A percentile compares a stretch with the other conserved stretches of the same genome.
Evolutionary conservation across 768 basidiomycete genomes (phyloP).

Genomic region (Pisolithus orientalis): DNA sequence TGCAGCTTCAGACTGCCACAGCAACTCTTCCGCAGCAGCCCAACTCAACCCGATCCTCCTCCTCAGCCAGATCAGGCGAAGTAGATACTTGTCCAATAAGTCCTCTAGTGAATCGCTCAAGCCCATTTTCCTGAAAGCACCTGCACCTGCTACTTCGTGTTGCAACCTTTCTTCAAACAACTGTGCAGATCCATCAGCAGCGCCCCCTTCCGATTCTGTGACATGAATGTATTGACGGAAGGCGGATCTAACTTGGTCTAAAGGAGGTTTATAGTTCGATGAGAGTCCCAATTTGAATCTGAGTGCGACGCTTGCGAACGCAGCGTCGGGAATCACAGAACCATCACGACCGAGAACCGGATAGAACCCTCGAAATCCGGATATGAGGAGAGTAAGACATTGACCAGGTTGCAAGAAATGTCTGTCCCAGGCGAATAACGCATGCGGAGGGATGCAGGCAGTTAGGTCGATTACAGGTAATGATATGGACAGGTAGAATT

Average conservation of each 20-base stretch:
- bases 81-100: conserved; percentile 50
- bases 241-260: conserved; percentile 41
- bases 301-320: conserved; percentile 30
- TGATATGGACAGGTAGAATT: conserved; percentile 51
- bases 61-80: conserved; percentile 47
- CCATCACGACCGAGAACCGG: conserved; percentile 46
- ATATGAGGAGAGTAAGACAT: conserved; percentile 60
- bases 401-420: conserved; percentile 50
- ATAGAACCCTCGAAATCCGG: conserved; percentile 46
- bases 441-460: conserved; percentile 51
- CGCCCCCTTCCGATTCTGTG: conserved; percentile 38
- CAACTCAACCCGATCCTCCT: conserved; percentile 52
- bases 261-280: conserved; percentile 51
- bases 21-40: conserved; percentile 60
- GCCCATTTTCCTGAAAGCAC: conserved; percentile 53
- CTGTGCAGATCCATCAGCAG: conserved; percentile 12
- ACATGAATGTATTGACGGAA: conserved; percentile 39
- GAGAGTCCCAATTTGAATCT: conserved; percentile 62
- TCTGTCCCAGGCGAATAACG: conserved; percentile 70
- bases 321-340: conserved; percentile 29
- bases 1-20: conserved; percentile 37
- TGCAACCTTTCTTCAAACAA: not conserved
- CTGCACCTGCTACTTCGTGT: conserved; percentile 32
- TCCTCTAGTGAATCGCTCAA: conserved; percentile 59
- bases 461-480: conserved; percentile 49